Base-by-base conservation (phyloP, 2,329 filamentous ascomycete species). In the Penicillium sp. region DNA sequence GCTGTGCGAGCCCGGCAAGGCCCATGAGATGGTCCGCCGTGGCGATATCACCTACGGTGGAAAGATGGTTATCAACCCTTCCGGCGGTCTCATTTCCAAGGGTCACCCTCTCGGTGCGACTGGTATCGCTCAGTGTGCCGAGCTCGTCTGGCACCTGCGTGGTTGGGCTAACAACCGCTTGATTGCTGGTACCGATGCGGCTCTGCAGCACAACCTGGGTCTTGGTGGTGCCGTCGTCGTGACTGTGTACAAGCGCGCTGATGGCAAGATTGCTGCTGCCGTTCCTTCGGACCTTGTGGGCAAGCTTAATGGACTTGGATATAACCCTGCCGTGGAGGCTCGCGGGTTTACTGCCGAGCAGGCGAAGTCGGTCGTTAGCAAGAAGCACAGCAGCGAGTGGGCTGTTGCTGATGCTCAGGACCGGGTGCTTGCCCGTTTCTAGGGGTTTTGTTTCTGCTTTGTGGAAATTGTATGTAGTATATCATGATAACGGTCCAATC, bases 101-200 rank as follows among this genome's bases (percentile, higher is more conserved):
- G 95, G 94, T 41, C 94, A 98, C 75, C 94, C 95, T 0, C 87
- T 98, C 4, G 94, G 94, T 36, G 94, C 94, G 0, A 96, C 92
- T 0, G 94, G 95, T n/a, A 84, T 98, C 54, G 95, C 94, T 13
- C 94, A 98, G 79, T 97, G 93, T 73, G 91, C 94, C 5, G 94
- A 98, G 79, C 82, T 98, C 13, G 90, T 96, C 31, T 98, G 94
- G 94, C 94, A 98, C 72, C 82, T 98, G 68, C 86, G 94, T 64
- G 94, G 94, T 13, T 97, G 94, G 94, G 94, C 94, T 19, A 96
- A 95, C 78, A 97, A 97, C 81, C 85, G 94, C 41, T 79, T 87
- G 16, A 83, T 90, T 1, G 79, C 85, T 19, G 82, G 83, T 58
- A 95, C 92, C 0, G 85, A 79, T 61, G 87, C 86, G 59, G 90